These are phyloP conservation scores for Plantago major DNA, from an alignment of 257 asterid species.

Conservation along the genomic window DNA sequence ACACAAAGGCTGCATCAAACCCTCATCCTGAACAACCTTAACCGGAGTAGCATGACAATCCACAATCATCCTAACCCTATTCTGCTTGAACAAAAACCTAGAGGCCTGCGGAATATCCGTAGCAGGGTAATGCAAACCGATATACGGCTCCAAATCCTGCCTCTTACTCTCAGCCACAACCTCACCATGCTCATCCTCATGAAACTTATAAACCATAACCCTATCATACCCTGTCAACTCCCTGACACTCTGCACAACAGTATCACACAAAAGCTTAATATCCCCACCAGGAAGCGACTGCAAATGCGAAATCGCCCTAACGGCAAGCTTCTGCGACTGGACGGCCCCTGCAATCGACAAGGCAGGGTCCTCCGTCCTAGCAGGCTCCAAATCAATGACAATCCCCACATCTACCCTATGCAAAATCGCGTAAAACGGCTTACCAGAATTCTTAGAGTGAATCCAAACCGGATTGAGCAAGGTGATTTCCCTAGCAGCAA, in stretches of 20 bases:
- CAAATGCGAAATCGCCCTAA: slow-evolving; percentile 70
- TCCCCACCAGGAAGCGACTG: slow-evolving; percentile 87
- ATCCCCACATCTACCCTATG: slow-evolving; percentile 82
- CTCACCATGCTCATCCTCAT: slow-evolving; percentile 77
- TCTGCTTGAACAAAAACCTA: slow-evolving; percentile 56
- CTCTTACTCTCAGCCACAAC: slow-evolving; percentile 62
- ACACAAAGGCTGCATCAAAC: slow-evolving; percentile 59
- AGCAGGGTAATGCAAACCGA: slow-evolving; percentile 63
- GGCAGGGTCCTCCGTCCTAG: slow-evolving; percentile 72
- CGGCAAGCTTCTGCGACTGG: slow-evolving; percentile 80
- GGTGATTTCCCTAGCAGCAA: slow-evolving; percentile 66
- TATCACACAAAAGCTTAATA: slow-evolving; percentile 64
- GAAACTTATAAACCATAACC: slow-evolving; percentile 85
- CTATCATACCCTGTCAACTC: slow-evolving; percentile 77
- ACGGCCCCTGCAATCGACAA: slow-evolving; percentile 80
- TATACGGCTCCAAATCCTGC: slow-evolving; percentile 50
- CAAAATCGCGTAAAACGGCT: slow-evolving; percentile 74
- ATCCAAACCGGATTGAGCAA: slow-evolving; percentile 72
- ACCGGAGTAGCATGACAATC: slow-evolving; percentile 50
- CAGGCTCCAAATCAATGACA: slow-evolving; percentile 87
- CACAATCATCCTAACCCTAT: slow-evolving; percentile 61
- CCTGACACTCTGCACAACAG: slow-evolving; percentile 66
- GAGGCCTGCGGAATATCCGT: slow-evolving; percentile 69
- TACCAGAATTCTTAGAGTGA: slow-evolving; percentile 62
- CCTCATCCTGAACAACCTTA: slow-evolving; percentile 45